Base-by-base conservation (phyloP, 2,329 filamentous ascomycete genomes). In the Alternaria viburni region DNA sequence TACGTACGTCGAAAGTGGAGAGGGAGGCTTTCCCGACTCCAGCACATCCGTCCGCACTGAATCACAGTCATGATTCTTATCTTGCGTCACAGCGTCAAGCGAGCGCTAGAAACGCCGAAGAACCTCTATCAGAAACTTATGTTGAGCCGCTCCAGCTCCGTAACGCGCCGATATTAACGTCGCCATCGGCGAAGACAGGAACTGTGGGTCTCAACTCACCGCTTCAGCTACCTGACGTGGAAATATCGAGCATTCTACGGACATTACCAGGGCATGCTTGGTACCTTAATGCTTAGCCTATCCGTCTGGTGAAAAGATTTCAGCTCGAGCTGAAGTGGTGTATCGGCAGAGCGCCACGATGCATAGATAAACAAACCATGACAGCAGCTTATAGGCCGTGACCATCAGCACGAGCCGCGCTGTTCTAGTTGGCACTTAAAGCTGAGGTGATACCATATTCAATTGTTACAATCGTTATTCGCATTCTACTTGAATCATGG, bases 131-230 rank as follows among this genome's bases (percentile, higher is more conserved):
- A 50, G 57, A 30, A 11, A 30, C 44, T 43, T 44, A 25, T 47
- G 43, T 58, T 57, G 49, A 54, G 30, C 58, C 21, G 23, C 28
- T 25, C 21, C 46, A 30, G 52, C 19, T 56, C 57, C 57, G 58
- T 43, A 23, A 49, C 30, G 32, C n/a, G 36, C 57, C 59, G 59
- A 59, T n/a, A 46, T 51, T 12, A 54, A 25, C 28, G 28, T 51
- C 30, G 19, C 13, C 43, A 56, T 52, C 46, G 58, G 52, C 52
- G 17, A 62, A 52, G 43, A 36, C 43, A 50, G 41, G 49, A 57
- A 57, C 44, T 30, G 19, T 21, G 52, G 46, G 56, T 56, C 61
- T 46, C 61, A 51, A 61, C 56, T 63, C 57, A 60, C 61, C 61
- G 61, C 57, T 63, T 47, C 12, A 60, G 50, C 26, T 60, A 52